These are phyloP conservation scores for Rhizopus arrhizus DNA, from an alignment of 371 early-diverging fungal species.

Conservation along the genomic window DNA sequence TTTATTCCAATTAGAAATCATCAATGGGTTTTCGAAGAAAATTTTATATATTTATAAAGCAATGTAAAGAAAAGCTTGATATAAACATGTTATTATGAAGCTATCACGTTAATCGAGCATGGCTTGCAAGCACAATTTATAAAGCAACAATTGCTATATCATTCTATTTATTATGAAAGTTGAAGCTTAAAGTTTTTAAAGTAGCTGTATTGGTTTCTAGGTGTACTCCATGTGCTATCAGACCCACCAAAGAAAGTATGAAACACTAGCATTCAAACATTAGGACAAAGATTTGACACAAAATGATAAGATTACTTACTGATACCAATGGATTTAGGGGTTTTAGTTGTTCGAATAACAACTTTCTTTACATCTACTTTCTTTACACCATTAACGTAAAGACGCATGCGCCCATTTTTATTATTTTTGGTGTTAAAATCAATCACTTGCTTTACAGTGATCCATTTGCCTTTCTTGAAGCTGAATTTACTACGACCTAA, in stretches of 20 bases:
- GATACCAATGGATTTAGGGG: conserved; percentile 21
- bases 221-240: conserved; percentile 49
- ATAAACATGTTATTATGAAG: too few relatives aligned
- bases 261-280: conserved; percentile 19
- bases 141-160: background rate
- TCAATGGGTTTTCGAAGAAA: too few relatives aligned
- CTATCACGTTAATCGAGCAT: too few relatives aligned
- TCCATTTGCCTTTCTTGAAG: conserved; percentile 59
- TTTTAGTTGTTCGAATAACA: conserved; percentile 15
- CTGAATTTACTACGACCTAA: conserved; percentile 58
- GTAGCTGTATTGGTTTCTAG: conserved; percentile 51
- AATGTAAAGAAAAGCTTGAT: too few relatives aligned
- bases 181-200: conserved; percentile 54
- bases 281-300: background rate
- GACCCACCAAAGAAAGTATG: conserved; percentile 65
- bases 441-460: conserved; percentile 53
- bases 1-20: too few relatives aligned
- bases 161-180: background rate
- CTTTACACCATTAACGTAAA: conserved; percentile 25
- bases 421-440: conserved; percentile 53
- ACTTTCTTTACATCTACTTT: conserved; percentile 10
- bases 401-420: conserved; percentile 44
- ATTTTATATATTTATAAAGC: too few relatives aligned
- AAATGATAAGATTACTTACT: conserved; percentile 16
- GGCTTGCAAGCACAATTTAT: too few relatives aligned